These are phyloP conservation scores for Agapanthus africanus DNA, from an alignment of 106 monocot genomes.

Conservation along the genomic window DNA sequence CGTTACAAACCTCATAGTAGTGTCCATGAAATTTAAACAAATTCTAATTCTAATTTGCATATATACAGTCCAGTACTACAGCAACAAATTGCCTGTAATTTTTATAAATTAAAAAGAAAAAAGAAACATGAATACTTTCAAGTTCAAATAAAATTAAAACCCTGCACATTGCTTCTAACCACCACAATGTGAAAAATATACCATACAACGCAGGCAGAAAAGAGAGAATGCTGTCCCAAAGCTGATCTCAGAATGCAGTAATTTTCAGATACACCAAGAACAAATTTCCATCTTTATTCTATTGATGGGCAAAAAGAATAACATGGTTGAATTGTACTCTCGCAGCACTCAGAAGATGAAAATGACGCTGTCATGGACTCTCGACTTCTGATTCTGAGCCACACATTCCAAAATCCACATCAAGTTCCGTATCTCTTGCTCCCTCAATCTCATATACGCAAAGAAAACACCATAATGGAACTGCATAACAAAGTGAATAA, in stretches of 20 bases:
- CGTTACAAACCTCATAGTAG: too few species aligned
- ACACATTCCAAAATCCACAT: conserved; percentile 99
- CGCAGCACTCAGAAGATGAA: conserved; percentile 94
- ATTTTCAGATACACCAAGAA: background rate
- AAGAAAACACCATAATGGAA: conserved; percentile 94
- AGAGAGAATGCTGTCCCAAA: background rate
- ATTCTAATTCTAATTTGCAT: background rate
- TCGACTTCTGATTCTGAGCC: conserved; percentile 89
- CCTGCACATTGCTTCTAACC: background rate
- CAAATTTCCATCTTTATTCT: conserved; percentile 6
- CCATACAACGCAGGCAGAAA: background rate
- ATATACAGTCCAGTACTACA: too few species aligned
- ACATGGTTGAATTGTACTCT: too few species aligned
- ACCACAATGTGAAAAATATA: background rate
- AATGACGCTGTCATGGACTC: conserved; percentile 88
- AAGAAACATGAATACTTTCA: too few species aligned
- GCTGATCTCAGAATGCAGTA: background rate
- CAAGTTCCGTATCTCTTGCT: conserved; percentile 92
- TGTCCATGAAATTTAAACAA: background rate
- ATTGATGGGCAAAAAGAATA: too few species aligned
- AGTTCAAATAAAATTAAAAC: background rate
- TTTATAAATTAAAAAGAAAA: too few species aligned
- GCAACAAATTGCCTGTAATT: too few species aligned
- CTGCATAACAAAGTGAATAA: too few species aligned
- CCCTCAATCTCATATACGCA: conserved; percentile 78